Evolutionary conservation across 1,284 basidiomycete genomes (phyloP).

Genomic region (Boletus mariae): DNA sequence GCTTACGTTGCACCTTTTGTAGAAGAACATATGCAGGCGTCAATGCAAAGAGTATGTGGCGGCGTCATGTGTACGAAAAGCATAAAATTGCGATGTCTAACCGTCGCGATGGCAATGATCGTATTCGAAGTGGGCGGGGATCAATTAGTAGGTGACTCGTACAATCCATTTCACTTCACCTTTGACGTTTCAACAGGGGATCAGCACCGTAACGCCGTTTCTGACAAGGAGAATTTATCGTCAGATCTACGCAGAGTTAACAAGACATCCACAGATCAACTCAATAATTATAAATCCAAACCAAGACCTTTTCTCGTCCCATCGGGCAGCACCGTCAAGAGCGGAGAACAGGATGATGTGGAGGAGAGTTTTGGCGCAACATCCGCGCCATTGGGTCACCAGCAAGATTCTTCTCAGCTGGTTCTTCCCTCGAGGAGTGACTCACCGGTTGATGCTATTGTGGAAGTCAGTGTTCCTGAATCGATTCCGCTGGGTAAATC

Average conservation of each 20-base stretch:
- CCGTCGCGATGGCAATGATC: constrained; percentile 62
- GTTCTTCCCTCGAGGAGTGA: constrained; percentile 9
- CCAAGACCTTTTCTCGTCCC: constrained; percentile 22
- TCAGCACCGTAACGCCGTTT: constrained; percentile 26
- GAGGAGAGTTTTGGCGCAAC: constrained; percentile 5
- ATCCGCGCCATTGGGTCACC: constrained; percentile 16
- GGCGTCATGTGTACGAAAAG: constrained; percentile 79
- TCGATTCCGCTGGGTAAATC: background rate
- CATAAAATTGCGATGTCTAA: constrained; percentile 85
- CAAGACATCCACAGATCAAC: constrained; percentile 21
- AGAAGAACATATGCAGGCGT: constrained; percentile 75
- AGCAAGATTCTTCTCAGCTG: constrained; percentile 13
- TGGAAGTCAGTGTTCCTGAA: constrained; percentile 5
- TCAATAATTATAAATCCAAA: constrained; percentile 18
- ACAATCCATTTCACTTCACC: background rate
- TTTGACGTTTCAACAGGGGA: constrained; percentile 31
- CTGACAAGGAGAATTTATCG: constrained; percentile 34
- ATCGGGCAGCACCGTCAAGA: constrained; percentile 12
- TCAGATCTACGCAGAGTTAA: constrained; percentile 29
- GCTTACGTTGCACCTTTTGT: constrained; percentile 77
- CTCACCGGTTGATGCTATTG: background rate
- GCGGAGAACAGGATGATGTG: constrained; percentile 12
- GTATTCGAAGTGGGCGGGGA: constrained; percentile 51
- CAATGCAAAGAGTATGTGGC: constrained; percentile 85
- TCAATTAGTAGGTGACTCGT: constrained; percentile 51